phyloP scores from a whole-genome alignment of 805 yeast genomes.

The Vanderwaltozyma verrucispora region DNA sequence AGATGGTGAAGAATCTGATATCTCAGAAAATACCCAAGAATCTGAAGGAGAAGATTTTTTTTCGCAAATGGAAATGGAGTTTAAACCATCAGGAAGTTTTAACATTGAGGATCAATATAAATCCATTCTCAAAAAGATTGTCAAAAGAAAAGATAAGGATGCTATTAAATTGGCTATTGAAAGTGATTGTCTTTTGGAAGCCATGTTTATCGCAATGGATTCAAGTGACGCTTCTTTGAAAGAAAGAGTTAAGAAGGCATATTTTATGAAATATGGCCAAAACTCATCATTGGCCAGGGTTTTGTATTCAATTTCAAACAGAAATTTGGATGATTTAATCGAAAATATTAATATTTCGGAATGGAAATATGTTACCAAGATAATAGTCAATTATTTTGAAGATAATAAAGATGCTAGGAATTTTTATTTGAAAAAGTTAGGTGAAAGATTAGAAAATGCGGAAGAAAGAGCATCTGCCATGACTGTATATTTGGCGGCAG shows the following conservation, averaged over 20 bases:
- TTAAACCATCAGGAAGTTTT: slow-evolving; percentile 45
- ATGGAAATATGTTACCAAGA: slow-evolving; percentile 73
- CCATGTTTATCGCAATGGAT: slow-evolving; percentile 67
- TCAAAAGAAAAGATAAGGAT: slow-evolving; percentile 48
- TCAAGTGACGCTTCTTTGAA: slow-evolving; percentile 50
- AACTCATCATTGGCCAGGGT: slow-evolving; percentile 55
- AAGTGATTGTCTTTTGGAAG: slow-evolving; percentile 59
- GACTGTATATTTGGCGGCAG: slow-evolving; percentile 70
- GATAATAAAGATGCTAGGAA: slow-evolving; percentile 40
- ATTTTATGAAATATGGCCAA: slow-evolving; percentile 47
- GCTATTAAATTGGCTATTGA: slow-evolving; percentile 63
- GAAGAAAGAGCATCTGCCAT: slow-evolving; percentile 64
- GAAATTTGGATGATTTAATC: slow-evolving; percentile 56
- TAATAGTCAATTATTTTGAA: slow-evolving; percentile 48
- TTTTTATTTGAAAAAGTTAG: slow-evolving; percentile 50
- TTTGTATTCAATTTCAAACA: slow-evolving; percentile 51
- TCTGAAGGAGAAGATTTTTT: slow-evolving; percentile 31
- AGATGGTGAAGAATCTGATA: too few relatives aligned
- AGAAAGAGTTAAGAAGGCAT: slow-evolving; percentile 60
- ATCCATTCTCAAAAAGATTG: slow-evolving; percentile 39
- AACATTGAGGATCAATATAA: slow-evolving; percentile 36
- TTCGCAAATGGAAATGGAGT: slow-evolving; percentile 27
- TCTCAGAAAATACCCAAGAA: slow-evolving; percentile 11
- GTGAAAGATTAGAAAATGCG: slow-evolving; percentile 56
- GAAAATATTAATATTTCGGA: slow-evolving; percentile 62